phyloP scores from a whole-genome alignment of 345 rosid genomes.

The Cardiospermum halicacabum region DNA sequence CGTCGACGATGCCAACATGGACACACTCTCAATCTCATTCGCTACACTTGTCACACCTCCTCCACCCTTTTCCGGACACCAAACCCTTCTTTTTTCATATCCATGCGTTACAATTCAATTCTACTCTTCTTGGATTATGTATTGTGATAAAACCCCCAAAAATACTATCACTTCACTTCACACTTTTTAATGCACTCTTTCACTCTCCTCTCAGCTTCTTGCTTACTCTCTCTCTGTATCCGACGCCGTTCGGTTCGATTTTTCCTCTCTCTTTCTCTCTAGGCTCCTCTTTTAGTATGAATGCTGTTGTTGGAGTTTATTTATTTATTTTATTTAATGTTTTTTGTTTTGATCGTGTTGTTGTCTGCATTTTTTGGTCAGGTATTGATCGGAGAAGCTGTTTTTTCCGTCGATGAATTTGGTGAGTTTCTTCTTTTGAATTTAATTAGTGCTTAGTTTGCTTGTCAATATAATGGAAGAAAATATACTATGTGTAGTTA shows the following conservation, averaged over 20 bases:
- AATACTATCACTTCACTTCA: no score
- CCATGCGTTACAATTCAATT: not conserved
- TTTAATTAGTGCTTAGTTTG: not conserved
- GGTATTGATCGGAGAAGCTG: conserved; percentile 28
- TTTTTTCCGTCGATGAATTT: conserved; percentile 27
- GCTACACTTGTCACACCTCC: not conserved
- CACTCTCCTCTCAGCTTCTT: conserved; percentile 23
- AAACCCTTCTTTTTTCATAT: conserved; percentile 16
- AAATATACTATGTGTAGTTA: not conserved
- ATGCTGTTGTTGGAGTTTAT: not conserved
- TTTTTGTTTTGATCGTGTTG: not conserved
- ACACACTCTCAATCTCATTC: not conserved
- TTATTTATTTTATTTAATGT: not conserved
- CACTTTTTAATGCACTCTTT: not conserved
- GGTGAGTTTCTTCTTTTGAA: conserved; percentile 18
- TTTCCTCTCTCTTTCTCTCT: not conserved
- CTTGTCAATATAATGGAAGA: conserved; percentile 1
- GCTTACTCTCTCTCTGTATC: conserved; percentile 14
- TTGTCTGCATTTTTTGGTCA: conserved; percentile 1
- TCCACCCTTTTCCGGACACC: conserved; percentile 23
- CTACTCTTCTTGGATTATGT: conserved; percentile 30
- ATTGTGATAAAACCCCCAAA: not conserved
- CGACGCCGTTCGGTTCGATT: conserved; percentile 14
- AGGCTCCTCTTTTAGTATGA: not conserved
- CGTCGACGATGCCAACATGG: conserved; percentile 10